Conservation (phyloP, 1,284 basidiomycete species). For the Inonotus hispidus region DNA sequence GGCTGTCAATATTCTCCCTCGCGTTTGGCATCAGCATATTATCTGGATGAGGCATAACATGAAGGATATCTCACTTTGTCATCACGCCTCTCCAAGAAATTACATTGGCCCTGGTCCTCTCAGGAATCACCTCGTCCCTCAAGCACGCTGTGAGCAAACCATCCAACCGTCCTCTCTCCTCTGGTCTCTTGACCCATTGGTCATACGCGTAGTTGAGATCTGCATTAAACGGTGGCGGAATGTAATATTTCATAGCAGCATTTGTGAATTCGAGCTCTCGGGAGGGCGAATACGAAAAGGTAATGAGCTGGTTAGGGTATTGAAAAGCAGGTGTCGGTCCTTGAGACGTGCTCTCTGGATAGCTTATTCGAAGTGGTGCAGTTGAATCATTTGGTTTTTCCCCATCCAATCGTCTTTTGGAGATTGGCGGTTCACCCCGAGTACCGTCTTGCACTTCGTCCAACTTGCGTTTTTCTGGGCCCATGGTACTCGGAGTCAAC, state of each 20-base stretch:
- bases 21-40: conserved; percentile 23
- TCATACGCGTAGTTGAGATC: conserved; percentile 64
- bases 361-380: conserved; percentile 1
- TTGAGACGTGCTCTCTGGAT: conserved; percentile 4
- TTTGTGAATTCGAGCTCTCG: conserved; percentile 58
- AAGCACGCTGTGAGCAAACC: conserved; percentile 51
- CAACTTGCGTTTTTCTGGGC: conserved; percentile 6
- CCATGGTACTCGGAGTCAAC: background rate
- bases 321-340: conserved; percentile 33
- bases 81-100: conserved; percentile 89
- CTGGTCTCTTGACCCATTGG: conserved; percentile 61
- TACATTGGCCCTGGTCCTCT: conserved; percentile 37
- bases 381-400: background rate
- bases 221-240: conserved; percentile 55
- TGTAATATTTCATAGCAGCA: conserved; percentile 63
- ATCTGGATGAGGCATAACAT: conserved; percentile 14
- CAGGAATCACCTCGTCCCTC: conserved; percentile 35
- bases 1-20: conserved; percentile 67
- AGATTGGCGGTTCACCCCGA: background rate
- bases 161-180: conserved; percentile 60
- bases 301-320: conserved; percentile 40
- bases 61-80: conserved; percentile 65
- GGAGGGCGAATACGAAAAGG: conserved; percentile 41
- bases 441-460: conserved; percentile 5
- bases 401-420: background rate